phyloP scores from a whole-genome alignment of 2,329 filamentous ascomycete genomes.

The Fusarium robinianum region DNA sequence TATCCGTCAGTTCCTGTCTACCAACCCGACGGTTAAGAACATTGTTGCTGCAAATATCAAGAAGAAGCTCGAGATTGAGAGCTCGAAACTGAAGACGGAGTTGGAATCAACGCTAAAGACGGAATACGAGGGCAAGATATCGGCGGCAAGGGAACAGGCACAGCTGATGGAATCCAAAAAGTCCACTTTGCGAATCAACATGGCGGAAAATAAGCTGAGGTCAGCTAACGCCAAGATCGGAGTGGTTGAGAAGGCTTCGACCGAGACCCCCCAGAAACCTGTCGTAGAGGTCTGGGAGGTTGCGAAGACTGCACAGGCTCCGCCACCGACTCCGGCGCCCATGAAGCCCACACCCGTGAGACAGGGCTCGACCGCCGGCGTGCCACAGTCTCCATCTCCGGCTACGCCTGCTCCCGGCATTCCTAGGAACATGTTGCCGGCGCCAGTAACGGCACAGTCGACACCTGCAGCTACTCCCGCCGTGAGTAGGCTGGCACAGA shows the following conservation, averaged over 20 bases:
- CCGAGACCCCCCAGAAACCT: constrained; percentile 81
- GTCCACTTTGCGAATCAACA: constrained; percentile 73
- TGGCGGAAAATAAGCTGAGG: constrained; percentile 72
- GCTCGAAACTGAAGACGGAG: constrained; percentile 62
- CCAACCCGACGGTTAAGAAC: constrained; percentile 60
- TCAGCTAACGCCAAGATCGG: constrained; percentile 71
- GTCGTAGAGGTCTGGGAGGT: constrained; percentile 87
- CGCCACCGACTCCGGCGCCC: constrained; percentile 32
- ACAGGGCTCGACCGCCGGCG: constrained; percentile 29
- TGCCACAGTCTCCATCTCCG: constrained; percentile 31
- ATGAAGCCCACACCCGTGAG: constrained; percentile 33
- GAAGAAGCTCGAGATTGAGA: constrained; percentile 69
- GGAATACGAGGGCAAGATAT: constrained; percentile 59
- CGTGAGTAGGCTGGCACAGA: constrained; percentile 25
- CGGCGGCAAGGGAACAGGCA: constrained; percentile 63
- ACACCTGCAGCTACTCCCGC: constrained; percentile 20
- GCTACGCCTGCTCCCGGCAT: constrained; percentile 24
- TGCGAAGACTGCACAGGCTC: constrained; percentile 60
- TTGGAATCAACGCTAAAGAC: constrained; percentile 53
- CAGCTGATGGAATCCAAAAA: constrained; percentile 77
- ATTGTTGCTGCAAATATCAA: constrained; percentile 67
- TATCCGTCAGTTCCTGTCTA: constrained; percentile 60
- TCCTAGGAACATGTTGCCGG: too few relatives aligned
- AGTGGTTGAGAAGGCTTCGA: constrained; percentile 78
- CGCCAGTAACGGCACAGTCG: constrained; percentile 12